Evolutionary conservation across 805 yeast species (phyloP).

Genomic region (Nakazawaea holstii): DNA sequence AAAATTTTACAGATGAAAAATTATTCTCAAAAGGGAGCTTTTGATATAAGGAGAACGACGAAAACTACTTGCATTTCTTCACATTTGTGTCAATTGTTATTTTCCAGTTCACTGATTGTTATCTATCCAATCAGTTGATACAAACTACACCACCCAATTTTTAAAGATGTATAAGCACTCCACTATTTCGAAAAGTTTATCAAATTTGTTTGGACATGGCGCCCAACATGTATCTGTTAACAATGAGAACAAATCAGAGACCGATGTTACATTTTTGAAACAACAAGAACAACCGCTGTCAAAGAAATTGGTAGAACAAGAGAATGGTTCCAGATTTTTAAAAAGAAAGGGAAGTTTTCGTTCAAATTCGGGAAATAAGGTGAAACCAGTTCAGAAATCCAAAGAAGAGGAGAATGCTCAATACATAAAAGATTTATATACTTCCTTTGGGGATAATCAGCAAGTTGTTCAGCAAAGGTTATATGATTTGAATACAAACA

Average conservation of each 20-base stretch:
- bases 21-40: neutral
- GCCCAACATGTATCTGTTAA: neutral
- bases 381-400: neutral
- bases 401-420: neutral
- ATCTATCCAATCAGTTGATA: no score
- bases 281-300: neutral
- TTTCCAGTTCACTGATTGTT: no score
- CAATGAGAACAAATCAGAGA: neutral
- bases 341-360: neutral
- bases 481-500: neutral
- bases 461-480: neutral
- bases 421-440: neutral
- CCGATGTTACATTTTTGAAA: neutral
- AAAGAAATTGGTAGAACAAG: neutral
- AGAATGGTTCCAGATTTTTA: neutral
- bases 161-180: conserved; percentile 5
- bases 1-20: neutral
- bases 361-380: neutral
- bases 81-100: no score
- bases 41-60: conserved; percentile 1
- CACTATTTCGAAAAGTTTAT: conserved; percentile 3
- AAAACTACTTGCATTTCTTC: no score
- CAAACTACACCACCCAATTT: neutral
- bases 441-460: neutral
- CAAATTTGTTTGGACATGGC: conserved; percentile 1